Conservation (phyloP, 2,329 filamentous ascomycete genomes). For the Pseudogymnoascus sp. region DNA sequence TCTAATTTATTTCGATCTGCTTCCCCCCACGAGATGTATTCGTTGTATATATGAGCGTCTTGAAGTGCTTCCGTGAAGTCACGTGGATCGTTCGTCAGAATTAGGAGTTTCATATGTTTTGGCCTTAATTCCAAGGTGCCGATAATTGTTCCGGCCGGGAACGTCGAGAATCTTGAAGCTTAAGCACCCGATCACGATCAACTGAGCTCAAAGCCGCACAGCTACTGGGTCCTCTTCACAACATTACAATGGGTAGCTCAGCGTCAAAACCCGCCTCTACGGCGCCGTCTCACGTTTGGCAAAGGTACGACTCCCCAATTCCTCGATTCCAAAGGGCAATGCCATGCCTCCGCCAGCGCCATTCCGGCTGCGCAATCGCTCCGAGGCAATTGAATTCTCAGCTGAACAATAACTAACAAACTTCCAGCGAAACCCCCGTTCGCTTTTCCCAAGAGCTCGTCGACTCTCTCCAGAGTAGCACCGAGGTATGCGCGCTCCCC, state of each 20-base stretch:
- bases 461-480: conserved; percentile 73
- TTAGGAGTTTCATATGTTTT: not conserved
- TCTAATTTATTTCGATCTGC: not conserved
- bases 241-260: conserved; percentile 12
- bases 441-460: conserved; percentile 75
- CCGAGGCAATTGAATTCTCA: conserved; percentile 8
- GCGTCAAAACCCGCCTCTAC: conserved; percentile 11
- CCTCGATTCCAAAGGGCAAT: not conserved
- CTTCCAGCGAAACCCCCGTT: conserved; percentile 50
- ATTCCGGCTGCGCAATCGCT: not conserved
- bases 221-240: conserved; percentile 11
- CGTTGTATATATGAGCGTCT: not conserved
- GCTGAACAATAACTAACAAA: conserved; percentile 2
- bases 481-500: conserved; percentile 57
- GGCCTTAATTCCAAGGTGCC: not conserved
- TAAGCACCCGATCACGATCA: conserved; percentile 1
- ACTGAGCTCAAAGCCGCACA: conserved; percentile 5
- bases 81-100: not conserved
- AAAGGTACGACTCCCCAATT: conserved; percentile 6
- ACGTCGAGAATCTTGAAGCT: conserved; percentile 9
- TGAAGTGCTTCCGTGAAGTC: not conserved
- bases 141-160: not conserved
- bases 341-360: not conserved
- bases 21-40: not conserved
- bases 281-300: conserved; percentile 13